Evolutionary conservation across 345 rosid genomes (phyloP).

Genomic region (Firmiana major): DNA sequence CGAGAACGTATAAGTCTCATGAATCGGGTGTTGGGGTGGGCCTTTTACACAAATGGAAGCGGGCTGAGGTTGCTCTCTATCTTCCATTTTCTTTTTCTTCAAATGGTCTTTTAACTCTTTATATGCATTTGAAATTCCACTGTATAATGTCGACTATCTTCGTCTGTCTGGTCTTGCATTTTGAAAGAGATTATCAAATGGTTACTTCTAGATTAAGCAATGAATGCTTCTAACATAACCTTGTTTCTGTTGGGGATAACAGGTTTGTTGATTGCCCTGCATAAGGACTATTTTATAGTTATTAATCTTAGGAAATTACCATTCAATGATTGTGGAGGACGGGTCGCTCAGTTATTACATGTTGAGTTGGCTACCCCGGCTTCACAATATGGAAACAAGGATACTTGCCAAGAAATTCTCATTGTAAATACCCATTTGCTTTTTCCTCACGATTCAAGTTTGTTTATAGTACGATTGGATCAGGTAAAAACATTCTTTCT

Average conservation of each 20-base stretch:
- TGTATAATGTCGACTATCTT: background rate
- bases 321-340: constrained; percentile 69
- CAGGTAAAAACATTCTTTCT: constrained; percentile 37
- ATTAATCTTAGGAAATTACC: constrained; percentile 61
- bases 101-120: background rate
- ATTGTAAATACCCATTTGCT: constrained; percentile 90
- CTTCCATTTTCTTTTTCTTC: background rate
- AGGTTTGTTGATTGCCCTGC: constrained; percentile 84
- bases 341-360: constrained; percentile 73
- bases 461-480: constrained; percentile 63
- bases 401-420: constrained; percentile 51
- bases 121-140: background rate
- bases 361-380: constrained; percentile 49
- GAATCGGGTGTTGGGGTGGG: background rate
- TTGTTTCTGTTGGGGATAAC: constrained; percentile 2
- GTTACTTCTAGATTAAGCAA: constrained; percentile 1
- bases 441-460: constrained; percentile 82
- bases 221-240: background rate
- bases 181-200: background rate
- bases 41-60: background rate
- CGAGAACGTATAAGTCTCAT: background rate
- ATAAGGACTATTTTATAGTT: constrained; percentile 66
- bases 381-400: constrained; percentile 30
- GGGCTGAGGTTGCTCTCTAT: background rate
- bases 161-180: background rate